Percentiles rank a stretch among this genome's conserved stretches.
phyloP scores from a whole-genome alignment of 805 yeast species.

The Pichia paraexigua region DNA sequence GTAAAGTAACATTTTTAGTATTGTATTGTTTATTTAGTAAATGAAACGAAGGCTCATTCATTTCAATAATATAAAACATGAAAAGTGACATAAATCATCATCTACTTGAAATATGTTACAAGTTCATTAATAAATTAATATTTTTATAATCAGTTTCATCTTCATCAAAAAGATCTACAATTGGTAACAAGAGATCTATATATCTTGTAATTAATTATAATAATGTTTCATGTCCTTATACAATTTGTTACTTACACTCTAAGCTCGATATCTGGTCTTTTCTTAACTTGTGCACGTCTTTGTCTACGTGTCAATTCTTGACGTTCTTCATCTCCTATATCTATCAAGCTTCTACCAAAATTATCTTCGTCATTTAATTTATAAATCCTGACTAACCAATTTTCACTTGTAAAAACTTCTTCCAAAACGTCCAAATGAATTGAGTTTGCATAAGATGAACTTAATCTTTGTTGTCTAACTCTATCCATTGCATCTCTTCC shows the following conservation, averaged over 20 bases:
- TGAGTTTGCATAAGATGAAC: conserved; percentile 20
- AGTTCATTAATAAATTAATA: too few relatives aligned
- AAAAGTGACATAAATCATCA: too few relatives aligned
- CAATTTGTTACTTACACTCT: conserved; percentile 1
- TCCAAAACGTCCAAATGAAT: conserved; percentile 73
- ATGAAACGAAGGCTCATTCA: too few relatives aligned
- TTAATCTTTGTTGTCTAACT: conserved; percentile 68
- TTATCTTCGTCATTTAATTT: conserved; percentile 84
- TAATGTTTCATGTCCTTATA: neutral
- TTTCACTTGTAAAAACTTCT: conserved; percentile 91
- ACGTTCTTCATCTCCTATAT: conserved; percentile 48
- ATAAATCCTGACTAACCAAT: conserved; percentile 94
- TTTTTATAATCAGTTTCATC: too few relatives aligned
- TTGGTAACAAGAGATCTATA: too few relatives aligned
- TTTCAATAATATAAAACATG: too few relatives aligned
- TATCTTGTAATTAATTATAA: neutral
- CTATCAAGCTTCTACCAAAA: conserved; percentile 69
- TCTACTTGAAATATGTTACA: too few relatives aligned
- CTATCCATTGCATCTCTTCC: conserved; percentile 67
- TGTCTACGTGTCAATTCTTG: conserved; percentile 18
- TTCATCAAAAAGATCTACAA: too few relatives aligned
- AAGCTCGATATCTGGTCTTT: conserved; percentile 26
- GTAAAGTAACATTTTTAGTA: too few relatives aligned
- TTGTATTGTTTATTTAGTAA: too few relatives aligned
- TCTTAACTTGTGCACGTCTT: conserved; percentile 21